Evolutionary conservation across 1,139 yeast species (phyloP).

Genomic region (Debaryomyces fabryi): DNA sequence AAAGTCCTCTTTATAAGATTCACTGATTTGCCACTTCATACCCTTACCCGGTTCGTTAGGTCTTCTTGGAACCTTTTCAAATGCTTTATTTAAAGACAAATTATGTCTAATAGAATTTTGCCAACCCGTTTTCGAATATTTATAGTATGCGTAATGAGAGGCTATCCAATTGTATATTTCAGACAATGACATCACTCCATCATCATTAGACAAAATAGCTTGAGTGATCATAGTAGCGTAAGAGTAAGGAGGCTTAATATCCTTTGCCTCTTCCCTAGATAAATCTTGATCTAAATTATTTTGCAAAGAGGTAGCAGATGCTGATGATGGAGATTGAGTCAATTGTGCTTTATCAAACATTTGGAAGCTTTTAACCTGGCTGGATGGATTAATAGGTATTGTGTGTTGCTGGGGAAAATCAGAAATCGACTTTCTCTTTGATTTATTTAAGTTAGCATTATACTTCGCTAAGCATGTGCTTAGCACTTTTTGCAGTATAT

Average conservation of each 20-base stretch:
- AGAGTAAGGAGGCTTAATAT: constrained; percentile 94
- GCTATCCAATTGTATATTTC: constrained; percentile 94
- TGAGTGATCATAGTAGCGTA: constrained; percentile 99
- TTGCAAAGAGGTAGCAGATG: constrained; percentile 47
- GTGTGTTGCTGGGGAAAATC: constrained; percentile 22
- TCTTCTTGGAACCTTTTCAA: constrained; percentile 91
- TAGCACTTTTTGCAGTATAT: constrained; percentile 55
- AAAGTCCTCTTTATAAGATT: constrained; percentile 81
- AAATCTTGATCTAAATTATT: constrained; percentile 65
- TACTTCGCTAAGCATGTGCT: constrained; percentile 38
- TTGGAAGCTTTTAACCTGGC: constrained; percentile 50
- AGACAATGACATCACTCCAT: constrained; percentile 84
- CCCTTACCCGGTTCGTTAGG: constrained; percentile 98
- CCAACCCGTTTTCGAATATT: constrained; percentile 91
- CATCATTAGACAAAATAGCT: constrained; percentile 85
- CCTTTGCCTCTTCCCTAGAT: constrained; percentile 87
- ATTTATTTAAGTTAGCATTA: constrained; percentile 27
- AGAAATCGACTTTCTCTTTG: constrained; percentile 17
- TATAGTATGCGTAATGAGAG: constrained; percentile 84
- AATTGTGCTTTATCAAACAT: constrained; percentile 51
- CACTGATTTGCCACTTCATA: constrained; percentile 97
- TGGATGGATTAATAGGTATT: constrained; percentile 16
- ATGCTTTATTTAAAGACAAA: constrained; percentile 60
- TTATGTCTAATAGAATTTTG: constrained; percentile 65
- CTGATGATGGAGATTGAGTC: constrained; percentile 43